Evolutionary conservation across 441 rosid genomes (phyloP).

Genomic region (Caryocar brasiliense): DNA sequence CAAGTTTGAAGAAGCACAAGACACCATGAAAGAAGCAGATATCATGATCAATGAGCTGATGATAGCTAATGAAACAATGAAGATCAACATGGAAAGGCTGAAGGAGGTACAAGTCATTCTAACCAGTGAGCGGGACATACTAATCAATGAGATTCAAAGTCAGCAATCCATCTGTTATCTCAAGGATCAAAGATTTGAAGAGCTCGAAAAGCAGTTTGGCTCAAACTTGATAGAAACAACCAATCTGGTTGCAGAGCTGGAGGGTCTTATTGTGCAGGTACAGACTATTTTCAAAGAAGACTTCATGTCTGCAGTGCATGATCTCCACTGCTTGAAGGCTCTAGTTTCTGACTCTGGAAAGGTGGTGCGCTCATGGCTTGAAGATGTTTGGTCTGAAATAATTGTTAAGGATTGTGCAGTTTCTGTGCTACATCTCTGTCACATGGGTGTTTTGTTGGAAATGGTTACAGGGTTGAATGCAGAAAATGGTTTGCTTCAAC

Average conservation of each 20-base stretch:
- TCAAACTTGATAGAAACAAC: conserved; percentile 49
- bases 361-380: conserved; percentile 62
- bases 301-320: conserved; percentile 35
- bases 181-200: conserved; percentile 50
- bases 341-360: conserved; percentile 46
- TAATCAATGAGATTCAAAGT: conserved; percentile 42
- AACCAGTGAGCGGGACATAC: conserved; percentile 45
- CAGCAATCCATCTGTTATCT: conserved; percentile 42
- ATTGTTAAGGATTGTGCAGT: conserved; percentile 86
- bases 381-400: conserved; percentile 94
- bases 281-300: conserved; percentile 40
- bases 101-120: conserved; percentile 35
- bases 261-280: conserved; percentile 37
- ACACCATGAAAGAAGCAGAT: conserved; percentile 82
- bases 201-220: conserved; percentile 55
- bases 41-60: conserved; percentile 65
- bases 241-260: conserved; percentile 54
- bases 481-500: conserved; percentile 86
- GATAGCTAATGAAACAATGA: conserved; percentile 75
- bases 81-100: conserved; percentile 49
- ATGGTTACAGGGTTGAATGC: conserved; percentile 73
- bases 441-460: conserved; percentile 87
- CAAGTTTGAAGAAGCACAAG: conserved; percentile 91
- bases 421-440: conserved; percentile 86
- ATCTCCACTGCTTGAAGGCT: conserved; percentile 41